Base-by-base conservation (phyloP, 805 yeast genomes). In the Pichia heedii region DNA sequence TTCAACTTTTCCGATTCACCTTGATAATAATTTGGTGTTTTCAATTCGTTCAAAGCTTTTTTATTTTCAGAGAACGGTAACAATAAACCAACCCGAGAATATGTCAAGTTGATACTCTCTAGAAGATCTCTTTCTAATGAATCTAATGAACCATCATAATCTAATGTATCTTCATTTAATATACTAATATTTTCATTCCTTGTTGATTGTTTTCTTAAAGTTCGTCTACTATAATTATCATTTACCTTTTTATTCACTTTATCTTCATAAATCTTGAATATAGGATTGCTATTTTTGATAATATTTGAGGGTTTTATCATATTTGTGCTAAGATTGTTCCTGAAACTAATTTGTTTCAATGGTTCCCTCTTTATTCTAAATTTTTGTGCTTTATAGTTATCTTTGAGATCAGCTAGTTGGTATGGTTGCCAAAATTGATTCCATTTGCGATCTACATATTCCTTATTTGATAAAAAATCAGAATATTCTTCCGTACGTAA, bases 181-280 rank as follows among this genome's bases (percentile, higher is more conserved):
- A 35, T 3, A 22, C 18, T 22, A 9, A 15, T 22, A 22, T 35
- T 8, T 22, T 35, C 11, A 16, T 12, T 21, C 11, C 3, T 21
- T n/a, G n/a, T 29, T 13, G 12, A 18, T n/a, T n/a, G 22, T n/a
- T 18, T 22, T 22, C 20, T 24, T 13, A 35, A 19, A 35, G 16
- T 22, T 21, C 11, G 24, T 13, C 13, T 18, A 24, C 18, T 27
- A 16, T 32, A 2, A 16, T 58, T 19, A 46, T 63, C 26, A 13
- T 27, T 10, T 7, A 7, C 18, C 6, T 15, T 29, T 8, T 16
- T 29, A 10, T 29, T 9, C 8, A 29, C 16, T 51, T 52, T 40
- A 49, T 66, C 35, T 59, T 66, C 49, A 57, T 66, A 47, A 5
- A 16, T 37, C 8, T 24, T 37, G 5, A 33, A n/a, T 26, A 33